These are phyloP conservation scores for Prunella vulgaris DNA, from an alignment of 257 asterid species.

Conservation along the genomic window DNA sequence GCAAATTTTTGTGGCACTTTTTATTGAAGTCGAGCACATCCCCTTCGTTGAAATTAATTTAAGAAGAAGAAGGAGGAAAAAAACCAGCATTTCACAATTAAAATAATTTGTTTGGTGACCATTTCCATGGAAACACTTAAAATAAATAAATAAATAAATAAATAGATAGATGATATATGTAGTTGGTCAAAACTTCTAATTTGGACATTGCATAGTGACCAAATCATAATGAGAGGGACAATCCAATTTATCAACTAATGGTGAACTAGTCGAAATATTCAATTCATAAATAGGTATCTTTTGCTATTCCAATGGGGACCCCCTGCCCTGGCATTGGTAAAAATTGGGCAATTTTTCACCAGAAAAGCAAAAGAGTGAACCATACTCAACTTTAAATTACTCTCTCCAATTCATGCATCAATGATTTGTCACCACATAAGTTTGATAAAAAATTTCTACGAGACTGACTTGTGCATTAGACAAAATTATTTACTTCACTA, in stretches of 20 bases:
- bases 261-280: neutral
- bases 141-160: neutral
- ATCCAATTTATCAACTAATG: neutral
- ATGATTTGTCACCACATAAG: constrained; percentile 9
- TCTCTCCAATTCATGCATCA: neutral
- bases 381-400: constrained; percentile 15
- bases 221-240: neutral
- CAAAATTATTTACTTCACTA: no score
- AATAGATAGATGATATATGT: neutral
- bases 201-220: neutral
- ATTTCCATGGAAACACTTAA: neutral
- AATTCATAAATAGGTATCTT: neutral
- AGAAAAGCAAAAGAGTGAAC: neutral
- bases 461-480: no score
- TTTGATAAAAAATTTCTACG: no score
- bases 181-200: constrained; percentile 9
- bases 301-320: neutral
- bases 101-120: neutral
- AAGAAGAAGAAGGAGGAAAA: no score
- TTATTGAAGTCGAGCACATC: neutral
- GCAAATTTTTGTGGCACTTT: neutral
- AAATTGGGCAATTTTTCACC: neutral
- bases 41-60: neutral
- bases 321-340: neutral
- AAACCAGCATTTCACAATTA: neutral